phyloP scores from a whole-genome alignment of 768 basidiomycete species.

The Dacryopinax primogenitus region DNA sequence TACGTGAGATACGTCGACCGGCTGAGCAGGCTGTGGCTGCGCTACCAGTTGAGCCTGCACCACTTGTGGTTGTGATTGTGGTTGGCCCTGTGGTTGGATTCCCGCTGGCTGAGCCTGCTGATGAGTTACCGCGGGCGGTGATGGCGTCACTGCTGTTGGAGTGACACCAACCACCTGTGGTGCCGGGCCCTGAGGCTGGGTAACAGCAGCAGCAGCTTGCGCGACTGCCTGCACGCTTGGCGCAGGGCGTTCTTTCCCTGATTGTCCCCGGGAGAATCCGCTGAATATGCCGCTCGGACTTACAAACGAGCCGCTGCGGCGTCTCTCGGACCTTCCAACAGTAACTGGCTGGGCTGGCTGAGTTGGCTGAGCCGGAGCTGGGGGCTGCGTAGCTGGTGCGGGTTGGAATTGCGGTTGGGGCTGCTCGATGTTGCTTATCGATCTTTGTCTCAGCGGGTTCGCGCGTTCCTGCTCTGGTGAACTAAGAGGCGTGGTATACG shows the following conservation, averaged over 20 bases:
- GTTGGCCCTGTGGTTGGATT: neutral
- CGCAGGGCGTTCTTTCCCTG: neutral
- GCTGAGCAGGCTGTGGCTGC: no score
- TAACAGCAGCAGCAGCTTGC: neutral
- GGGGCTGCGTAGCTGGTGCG: neutral
- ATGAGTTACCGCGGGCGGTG: no score
- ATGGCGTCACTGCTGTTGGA: neutral
- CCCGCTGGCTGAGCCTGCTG: neutral
- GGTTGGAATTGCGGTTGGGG: neutral
- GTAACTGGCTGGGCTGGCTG: neutral
- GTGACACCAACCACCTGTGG: neutral
- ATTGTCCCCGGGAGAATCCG: neutral
- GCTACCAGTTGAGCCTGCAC: no score
- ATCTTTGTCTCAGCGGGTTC: neutral
- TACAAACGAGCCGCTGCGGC: no score
- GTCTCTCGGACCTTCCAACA: no score
- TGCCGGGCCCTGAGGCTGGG: neutral
- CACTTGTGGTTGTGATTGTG: no score
- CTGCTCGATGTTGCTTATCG: neutral
- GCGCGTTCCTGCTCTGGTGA: neutral
- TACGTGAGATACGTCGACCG: no score
- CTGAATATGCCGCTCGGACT: neutral
- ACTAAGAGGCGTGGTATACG: neutral
- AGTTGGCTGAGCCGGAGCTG: neutral
- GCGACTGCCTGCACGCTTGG: neutral